A percentile compares a stretch with the other conserved stretches of the same genome.
These are phyloP conservation scores for Tilletia horrida DNA, from an alignment of 1,284 basidiomycete species.

Conservation along the genomic window DNA sequence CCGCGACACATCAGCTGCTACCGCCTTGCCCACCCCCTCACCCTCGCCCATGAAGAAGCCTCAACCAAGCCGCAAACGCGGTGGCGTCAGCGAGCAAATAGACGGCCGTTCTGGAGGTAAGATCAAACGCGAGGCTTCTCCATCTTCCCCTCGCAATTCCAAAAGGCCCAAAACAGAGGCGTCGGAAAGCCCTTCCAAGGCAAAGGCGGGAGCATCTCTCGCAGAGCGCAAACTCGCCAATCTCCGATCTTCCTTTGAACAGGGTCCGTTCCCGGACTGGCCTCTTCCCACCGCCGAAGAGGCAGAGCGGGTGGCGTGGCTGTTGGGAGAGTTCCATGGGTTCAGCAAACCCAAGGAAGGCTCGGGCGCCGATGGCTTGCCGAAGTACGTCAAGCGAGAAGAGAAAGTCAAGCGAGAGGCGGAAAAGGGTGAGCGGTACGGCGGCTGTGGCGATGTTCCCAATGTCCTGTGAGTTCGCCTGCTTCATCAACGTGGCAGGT, in stretches of 20 bases:
- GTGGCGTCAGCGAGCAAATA: neutral
- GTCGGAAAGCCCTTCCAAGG: neutral
- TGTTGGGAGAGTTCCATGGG: slow-evolving; percentile 43
- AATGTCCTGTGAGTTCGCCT: slow-evolving; percentile 18
- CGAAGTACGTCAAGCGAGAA: slow-evolving; percentile 14
- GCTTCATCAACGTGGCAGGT: neutral
- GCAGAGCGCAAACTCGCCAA: slow-evolving; percentile 36
- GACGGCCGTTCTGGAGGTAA: neutral
- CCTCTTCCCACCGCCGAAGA: slow-evolving; percentile 37
- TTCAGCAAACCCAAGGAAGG: slow-evolving; percentile 27
- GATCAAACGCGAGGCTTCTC: neutral
- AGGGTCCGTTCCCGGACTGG: slow-evolving; percentile 38
- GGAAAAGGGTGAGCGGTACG: slow-evolving; percentile 31
- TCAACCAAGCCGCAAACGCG: neutral
- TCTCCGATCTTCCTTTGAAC: slow-evolving; percentile 32
- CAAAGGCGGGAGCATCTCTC: neutral
- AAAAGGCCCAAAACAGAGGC: slow-evolving; percentile 24
- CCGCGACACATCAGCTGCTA: neutral
- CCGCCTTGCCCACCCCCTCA: neutral
- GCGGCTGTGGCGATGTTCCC: slow-evolving; percentile 40
- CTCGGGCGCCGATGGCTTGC: slow-evolving; percentile 19
- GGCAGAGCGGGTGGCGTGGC: slow-evolving; percentile 39
- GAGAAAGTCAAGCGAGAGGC: slow-evolving; percentile 14
- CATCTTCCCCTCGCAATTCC: slow-evolving; percentile 18
- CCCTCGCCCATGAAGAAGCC: neutral